Evolutionary conservation across 306 rosid species (phyloP), one percentile per base, ranked within the genome.

Genomic region (Arachis hypogaea): DNA sequence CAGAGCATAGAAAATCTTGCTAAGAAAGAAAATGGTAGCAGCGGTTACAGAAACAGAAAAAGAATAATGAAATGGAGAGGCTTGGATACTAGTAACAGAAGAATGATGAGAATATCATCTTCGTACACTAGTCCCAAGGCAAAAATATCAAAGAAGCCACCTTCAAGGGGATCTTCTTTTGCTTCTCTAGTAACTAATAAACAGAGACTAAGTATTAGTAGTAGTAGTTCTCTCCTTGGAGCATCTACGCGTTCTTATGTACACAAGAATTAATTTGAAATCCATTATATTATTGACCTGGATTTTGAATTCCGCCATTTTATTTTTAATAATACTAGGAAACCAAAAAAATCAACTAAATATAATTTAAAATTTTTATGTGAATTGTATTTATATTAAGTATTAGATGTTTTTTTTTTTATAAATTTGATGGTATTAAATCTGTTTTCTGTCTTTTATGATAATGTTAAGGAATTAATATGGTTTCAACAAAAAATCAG

Each of bases 1-100:
- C 65, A 75, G 63, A 86, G 83, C 77, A 74, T 86, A 54, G 95
- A 85, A 60, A 96, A 94, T 88, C 85, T 94, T 70, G 84, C 84
- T 1, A 94, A 94, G 81, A 93, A 81, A 78, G 83, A 36, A 3
- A 72, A 51, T 75, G 77, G 81, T 33, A 33, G 38, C 38, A 72
- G 51, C 73, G 76, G 81, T 50, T 64, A 41, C 18, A 88, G 74
- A 65, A 88, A 79, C 77, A 91, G 68, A 75, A 77, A 81, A 73
- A 91, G 28, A 22, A 22, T 22, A 22, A 22, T 22, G 28, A 22
- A 22, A 22, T 22, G 28, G 28, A 22, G 28, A 22, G 28, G 28
- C 28, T 22, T 22, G 28, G 28, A 22, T 22, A 22, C 28, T 22
- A 86, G 77, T 67, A 90, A 82, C 86, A 90, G 28, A 22, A 22